phyloP scores from a whole-genome alignment of 2,329 filamentous ascomycete species.

The Phoma sp. region DNA sequence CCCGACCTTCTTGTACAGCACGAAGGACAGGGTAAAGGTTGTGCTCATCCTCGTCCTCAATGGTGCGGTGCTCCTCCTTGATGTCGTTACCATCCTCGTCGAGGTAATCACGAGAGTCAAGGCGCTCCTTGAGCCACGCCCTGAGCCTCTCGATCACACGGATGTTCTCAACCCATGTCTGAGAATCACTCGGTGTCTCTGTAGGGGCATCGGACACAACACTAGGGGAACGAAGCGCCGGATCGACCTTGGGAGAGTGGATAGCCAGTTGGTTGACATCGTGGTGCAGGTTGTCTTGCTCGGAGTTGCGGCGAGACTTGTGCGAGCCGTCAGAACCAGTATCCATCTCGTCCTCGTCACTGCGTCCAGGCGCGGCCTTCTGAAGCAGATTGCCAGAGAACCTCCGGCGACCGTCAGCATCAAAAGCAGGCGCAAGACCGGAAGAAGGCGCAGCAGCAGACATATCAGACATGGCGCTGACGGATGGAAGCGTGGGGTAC shows the following conservation, averaged over 20 bases:
- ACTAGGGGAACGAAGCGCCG: constrained; percentile 48
- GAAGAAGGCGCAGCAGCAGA: constrained; percentile 69
- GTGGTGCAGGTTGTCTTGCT: constrained; percentile 45
- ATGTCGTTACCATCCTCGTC: constrained; percentile 41
- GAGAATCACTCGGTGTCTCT: constrained; percentile 40
- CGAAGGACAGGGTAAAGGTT: constrained; percentile 50
- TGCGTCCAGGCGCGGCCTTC: constrained; percentile 47
- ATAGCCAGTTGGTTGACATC: constrained; percentile 48
- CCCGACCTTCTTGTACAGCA: constrained; percentile 48
- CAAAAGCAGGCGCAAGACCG: constrained; percentile 70
- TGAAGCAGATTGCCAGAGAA: constrained; percentile 68
- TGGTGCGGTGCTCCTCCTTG: constrained; percentile 34
- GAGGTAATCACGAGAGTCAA: constrained; percentile 60
- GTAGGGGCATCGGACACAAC: constrained; percentile 44
- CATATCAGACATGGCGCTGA: constrained; percentile 68
- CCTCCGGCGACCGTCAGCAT: constrained; percentile 64
- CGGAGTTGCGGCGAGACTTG: constrained; percentile 42
- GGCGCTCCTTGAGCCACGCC: constrained; percentile 61
- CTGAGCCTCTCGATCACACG: constrained; percentile 67
- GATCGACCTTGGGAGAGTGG: constrained; percentile 50
- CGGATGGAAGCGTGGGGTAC: constrained; percentile 77
- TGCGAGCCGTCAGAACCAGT: constrained; percentile 47
- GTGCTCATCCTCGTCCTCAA: constrained; percentile 48
- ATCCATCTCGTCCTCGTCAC: constrained; percentile 47
- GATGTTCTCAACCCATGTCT: constrained; percentile 67